Evolutionary conservation across 2,329 filamentous ascomycete genomes (phyloP).

Genomic region (Huntiella moniliformis): DNA sequence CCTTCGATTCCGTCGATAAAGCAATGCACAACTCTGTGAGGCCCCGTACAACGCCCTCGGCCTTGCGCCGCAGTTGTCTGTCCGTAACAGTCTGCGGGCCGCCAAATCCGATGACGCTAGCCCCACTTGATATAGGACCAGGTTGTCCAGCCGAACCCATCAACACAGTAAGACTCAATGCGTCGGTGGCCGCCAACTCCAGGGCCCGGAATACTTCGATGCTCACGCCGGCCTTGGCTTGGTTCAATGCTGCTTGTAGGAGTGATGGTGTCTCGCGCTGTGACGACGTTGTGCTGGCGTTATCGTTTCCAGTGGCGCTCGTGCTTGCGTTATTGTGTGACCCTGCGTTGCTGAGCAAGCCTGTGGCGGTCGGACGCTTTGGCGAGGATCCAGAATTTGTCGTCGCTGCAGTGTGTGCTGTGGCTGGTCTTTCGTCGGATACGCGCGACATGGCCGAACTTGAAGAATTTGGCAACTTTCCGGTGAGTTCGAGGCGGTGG

Average conservation of each 20-base stretch:
- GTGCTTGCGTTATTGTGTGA: slow-evolving; percentile 15
- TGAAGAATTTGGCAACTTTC: slow-evolving; percentile 68
- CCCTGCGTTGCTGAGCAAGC: slow-evolving; percentile 24
- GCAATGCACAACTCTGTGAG: slow-evolving; percentile 84
- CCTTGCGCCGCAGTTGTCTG: slow-evolving; percentile 71
- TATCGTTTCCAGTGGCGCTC: slow-evolving; percentile 18
- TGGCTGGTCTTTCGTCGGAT: slow-evolving; percentile 66
- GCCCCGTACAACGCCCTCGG: slow-evolving; percentile 80
- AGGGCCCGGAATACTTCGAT: slow-evolving; percentile 59
- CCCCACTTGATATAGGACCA: slow-evolving; percentile 47
- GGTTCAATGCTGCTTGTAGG: slow-evolving; percentile 61
- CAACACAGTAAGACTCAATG: slow-evolving; percentile 58
- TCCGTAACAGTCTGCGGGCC: slow-evolving; percentile 40
- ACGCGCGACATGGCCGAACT: slow-evolving; percentile 58
- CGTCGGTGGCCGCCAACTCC: slow-evolving; percentile 66
- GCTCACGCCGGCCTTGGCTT: slow-evolving; percentile 52
- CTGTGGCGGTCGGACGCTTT: slow-evolving; percentile 35
- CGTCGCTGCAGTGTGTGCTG: slow-evolving; percentile 78
- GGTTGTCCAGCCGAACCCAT: slow-evolving; percentile 55
- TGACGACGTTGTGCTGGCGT: slow-evolving; percentile 23
- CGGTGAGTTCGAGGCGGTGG: slow-evolving; percentile 71
- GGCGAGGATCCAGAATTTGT: slow-evolving; percentile 75
- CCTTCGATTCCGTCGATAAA: slow-evolving; percentile 41
- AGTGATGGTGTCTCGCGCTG: slow-evolving; percentile 52
- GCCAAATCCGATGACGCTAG: slow-evolving; percentile 38